Conservation (phyloP, 73 alveolate species). For the Blepharisma japonicum region DNA sequence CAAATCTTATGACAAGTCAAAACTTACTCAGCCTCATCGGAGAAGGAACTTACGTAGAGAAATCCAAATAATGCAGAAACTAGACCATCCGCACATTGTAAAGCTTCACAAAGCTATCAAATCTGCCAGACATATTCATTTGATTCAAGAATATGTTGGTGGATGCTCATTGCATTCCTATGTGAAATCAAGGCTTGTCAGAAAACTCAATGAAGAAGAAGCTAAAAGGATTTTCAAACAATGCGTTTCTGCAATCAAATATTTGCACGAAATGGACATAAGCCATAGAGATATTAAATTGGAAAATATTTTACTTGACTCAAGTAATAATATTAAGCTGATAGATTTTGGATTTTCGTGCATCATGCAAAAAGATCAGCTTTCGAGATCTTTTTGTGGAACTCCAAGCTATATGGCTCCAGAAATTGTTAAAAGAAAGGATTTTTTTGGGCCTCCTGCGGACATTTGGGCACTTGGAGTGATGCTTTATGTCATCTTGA, state of each 20-base stretch:
- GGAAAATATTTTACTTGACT: conserved; percentile 77
- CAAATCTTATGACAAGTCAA: conserved; percentile 49
- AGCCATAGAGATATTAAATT: conserved; percentile 91
- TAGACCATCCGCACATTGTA: conserved; percentile 79
- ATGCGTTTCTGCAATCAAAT: conserved; percentile 71
- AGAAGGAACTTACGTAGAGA: conserved; percentile 52
- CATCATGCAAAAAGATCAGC: conserved; percentile 32
- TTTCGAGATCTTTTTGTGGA: conserved; percentile 78
- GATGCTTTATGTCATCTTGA: conserved; percentile 61
- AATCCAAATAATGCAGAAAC: conserved; percentile 47
- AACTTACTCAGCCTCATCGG: conserved; percentile 47
- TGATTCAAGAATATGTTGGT: conserved; percentile 82
- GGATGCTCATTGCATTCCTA: conserved; percentile 74
- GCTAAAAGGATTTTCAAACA: conserved; percentile 70
- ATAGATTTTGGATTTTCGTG: conserved; percentile 78
- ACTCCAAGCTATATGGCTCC: conserved; percentile 93
- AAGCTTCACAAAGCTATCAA: conserved; percentile 69
- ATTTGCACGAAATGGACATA: conserved; percentile 74
- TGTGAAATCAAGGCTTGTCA: conserved; percentile 51
- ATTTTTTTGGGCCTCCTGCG: conserved; percentile 51
- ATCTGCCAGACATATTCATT: conserved; percentile 59
- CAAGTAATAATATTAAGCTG: conserved; percentile 65
- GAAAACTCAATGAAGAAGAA: conserved; percentile 71
- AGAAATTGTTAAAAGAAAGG: conserved; percentile 69
- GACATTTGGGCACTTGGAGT: conserved; percentile 90